Base-by-base conservation (phyloP, 2,329 filamentous ascomycete species). In the Ilyonectria sp. region DNA sequence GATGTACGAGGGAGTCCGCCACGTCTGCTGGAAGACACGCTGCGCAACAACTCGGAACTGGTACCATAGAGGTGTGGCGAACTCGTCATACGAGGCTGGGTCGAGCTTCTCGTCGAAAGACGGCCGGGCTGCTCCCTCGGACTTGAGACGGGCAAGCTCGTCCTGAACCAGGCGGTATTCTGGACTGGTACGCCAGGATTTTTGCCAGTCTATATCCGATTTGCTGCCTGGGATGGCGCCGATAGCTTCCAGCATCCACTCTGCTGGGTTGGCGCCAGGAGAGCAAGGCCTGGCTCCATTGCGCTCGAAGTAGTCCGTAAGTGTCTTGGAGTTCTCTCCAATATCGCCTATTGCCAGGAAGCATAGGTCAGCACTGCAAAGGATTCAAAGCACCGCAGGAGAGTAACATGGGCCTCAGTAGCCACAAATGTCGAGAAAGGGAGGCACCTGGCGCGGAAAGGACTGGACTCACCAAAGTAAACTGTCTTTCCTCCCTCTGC, bases 1-100 rank as follows among this genome's bases (percentile, higher is more conserved):
- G 79, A 97, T 94, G 83, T 97, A 97, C 2, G 90, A 88, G 0
- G 94, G 94, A 0, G 91, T 95, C 65, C 94, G 91, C 93, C 94
- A 97, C 85, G 95, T 96, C 78, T 97, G 94, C 77, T 94, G 89
- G 83, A 96, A 95, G 17, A 95, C 92, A 74, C 69, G 69, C 93
- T 86, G 78, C 6, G 89, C 86, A 60, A 93, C 92, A 75, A 90
- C 85, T 49, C 80, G 81, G 37, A 95, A 83, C 79, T 97, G 94
- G 9, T 83, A 75, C 23, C 69, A 75, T 75, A 96, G 93, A 0
- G 92, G 88, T 6, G 93, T 53, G 29, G 71, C 68, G 33, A 69
- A 69, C n/a, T 72, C 69, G 1, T 33, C 3, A 7, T 57, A 56
- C 3, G 49, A 55, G 33, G 47, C n/a, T 11, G 6, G 13, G 17